These are phyloP conservation scores for Schizosaccharomyces octosporus DNA, from an alignment of 805 yeast species.

Conservation along the genomic window DNA sequence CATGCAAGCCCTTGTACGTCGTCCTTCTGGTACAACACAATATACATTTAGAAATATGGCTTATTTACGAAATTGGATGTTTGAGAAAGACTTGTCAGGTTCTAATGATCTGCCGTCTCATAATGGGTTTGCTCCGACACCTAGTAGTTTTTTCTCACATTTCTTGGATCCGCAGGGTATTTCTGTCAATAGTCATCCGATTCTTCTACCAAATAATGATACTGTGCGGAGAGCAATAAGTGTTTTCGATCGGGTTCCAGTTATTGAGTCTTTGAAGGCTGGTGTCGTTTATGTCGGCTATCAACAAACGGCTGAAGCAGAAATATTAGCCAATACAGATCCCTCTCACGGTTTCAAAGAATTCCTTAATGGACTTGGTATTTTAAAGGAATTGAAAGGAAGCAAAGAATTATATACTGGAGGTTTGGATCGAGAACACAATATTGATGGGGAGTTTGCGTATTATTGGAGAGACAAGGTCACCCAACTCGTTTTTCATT, in stretches of 20 bases:
- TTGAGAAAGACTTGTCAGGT: neutral
- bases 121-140: slow-evolving; percentile 6
- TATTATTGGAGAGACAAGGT: slow-evolving; percentile 47
- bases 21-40: slow-evolving; percentile 40
- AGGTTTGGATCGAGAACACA: slow-evolving; percentile 49
- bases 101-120: neutral
- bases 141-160: slow-evolving; percentile 30
- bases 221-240: slow-evolving; percentile 24
- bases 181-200: slow-evolving; percentile 17
- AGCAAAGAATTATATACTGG: slow-evolving; percentile 39
- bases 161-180: slow-evolving; percentile 21
- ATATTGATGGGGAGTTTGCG: slow-evolving; percentile 54
- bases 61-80: neutral
- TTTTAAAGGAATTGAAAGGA: slow-evolving; percentile 29
- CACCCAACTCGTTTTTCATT: slow-evolving; percentile 50
- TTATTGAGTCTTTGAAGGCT: slow-evolving; percentile 51
- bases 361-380: slow-evolving; percentile 37
- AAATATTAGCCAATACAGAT: slow-evolving; percentile 32
- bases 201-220: slow-evolving; percentile 21
- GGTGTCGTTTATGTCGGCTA: slow-evolving; percentile 57
- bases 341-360: slow-evolving; percentile 42
- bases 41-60: slow-evolving; percentile 11
- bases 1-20: slow-evolving; percentile 22
- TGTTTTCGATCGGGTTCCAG: slow-evolving; percentile 50
- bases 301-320: slow-evolving; percentile 36